Conservation (phyloP, 352 stramenopile species). For the Phytopythium sindhum region DNA sequence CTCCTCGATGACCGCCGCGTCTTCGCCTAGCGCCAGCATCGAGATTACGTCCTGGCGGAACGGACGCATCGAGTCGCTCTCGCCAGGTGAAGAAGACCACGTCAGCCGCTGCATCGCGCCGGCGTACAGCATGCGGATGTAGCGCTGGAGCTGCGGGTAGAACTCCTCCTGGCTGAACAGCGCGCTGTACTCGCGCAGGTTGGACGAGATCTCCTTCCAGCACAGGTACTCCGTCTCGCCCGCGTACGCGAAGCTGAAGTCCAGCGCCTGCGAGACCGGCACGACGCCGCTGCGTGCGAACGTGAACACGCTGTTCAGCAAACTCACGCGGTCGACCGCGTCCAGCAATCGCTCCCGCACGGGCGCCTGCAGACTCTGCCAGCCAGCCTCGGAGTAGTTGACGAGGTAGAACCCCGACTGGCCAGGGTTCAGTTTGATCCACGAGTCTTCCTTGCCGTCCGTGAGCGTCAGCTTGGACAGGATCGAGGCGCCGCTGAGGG, state of each 20-base stretch:
- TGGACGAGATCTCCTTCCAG: conserved; percentile 77
- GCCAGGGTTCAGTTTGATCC: conserved; percentile 95
- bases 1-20: conserved; percentile 45
- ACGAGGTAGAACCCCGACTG: conserved; percentile 96
- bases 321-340: conserved; percentile 89
- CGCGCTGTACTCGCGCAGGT: conserved; percentile 54
- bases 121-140: conserved; percentile 58
- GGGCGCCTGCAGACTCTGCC: conserved; percentile 70
- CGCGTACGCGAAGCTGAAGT: conserved; percentile 62
- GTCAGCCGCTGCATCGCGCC: conserved; percentile 50
- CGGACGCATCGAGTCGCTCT: conserved; percentile 45
- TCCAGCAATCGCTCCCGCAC: conserved; percentile 55
- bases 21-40: conserved; percentile 61
- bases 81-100: conserved; percentile 35
- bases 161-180: conserved; percentile 63
- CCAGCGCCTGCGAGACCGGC: conserved; percentile 47
- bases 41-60: conserved; percentile 73
- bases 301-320: conserved; percentile 93
- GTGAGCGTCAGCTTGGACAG: conserved; percentile 4
- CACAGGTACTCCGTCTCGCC: conserved; percentile 64
- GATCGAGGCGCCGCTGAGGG: background rate
- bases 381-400: conserved; percentile 87
- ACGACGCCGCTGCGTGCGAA: conserved; percentile 77
- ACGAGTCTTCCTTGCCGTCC: conserved; percentile 40
- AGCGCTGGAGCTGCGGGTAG: conserved; percentile 56